These are phyloP conservation scores for Curvularia verruculosa DNA, from an alignment of 2,329 filamentous ascomycete genomes.

Conservation along the genomic window DNA sequence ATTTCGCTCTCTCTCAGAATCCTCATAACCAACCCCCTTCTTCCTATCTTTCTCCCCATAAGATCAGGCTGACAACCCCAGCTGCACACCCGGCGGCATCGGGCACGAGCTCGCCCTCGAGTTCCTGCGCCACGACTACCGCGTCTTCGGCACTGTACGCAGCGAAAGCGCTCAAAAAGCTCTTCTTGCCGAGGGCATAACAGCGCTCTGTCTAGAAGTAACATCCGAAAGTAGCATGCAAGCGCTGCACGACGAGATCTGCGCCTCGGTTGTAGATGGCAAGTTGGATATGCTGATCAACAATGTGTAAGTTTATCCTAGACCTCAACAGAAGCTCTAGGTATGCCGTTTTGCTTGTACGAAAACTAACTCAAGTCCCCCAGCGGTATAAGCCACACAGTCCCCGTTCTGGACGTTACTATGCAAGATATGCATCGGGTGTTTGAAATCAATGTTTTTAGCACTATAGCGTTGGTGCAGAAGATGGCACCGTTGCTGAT, in stretches of 20 bases:
- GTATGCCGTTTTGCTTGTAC: too few relatives aligned
- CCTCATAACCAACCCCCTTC: too few relatives aligned
- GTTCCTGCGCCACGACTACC: neutral
- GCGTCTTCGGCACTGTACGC: neutral
- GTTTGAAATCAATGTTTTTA: neutral
- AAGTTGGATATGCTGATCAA: neutral
- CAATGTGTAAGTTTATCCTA: neutral
- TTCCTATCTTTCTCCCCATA: neutral
- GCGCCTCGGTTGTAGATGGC: neutral
- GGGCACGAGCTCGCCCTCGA: constrained; percentile 1
- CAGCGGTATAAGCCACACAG: neutral
- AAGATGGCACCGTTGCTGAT: neutral
- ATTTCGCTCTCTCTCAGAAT: neutral
- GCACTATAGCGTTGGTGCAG: neutral
- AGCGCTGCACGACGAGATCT: neutral
- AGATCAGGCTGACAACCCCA: neutral
- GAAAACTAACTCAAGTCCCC: too few relatives aligned
- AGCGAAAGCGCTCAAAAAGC: neutral
- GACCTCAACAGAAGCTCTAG: too few relatives aligned
- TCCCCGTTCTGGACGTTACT: neutral
- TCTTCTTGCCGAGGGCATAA: neutral
- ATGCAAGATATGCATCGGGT: neutral
- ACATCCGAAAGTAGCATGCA: neutral
- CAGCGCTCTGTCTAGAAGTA: neutral
- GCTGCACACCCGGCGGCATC: neutral